Evolutionary conservation across 176 grass and related monocot genomes (phyloP).

Genomic region (Typha latifolia): DNA sequence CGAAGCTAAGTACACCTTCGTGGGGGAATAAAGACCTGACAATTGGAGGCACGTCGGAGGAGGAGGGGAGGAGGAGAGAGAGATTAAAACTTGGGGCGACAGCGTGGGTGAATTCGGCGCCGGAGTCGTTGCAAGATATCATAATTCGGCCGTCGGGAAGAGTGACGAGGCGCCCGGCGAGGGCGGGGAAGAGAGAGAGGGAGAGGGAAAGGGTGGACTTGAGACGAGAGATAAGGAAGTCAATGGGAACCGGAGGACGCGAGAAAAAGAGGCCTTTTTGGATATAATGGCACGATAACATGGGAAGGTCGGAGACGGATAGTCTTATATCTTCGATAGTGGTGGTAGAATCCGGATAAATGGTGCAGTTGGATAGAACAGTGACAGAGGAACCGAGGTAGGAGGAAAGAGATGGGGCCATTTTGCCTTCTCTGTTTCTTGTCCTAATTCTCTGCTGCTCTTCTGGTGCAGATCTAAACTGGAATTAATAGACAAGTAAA

Average conservation of each 20-base stretch:
- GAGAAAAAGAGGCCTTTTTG: constrained; percentile 95
- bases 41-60: constrained; percentile 51
- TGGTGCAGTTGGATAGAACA: constrained; percentile 47
- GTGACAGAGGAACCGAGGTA: constrained; percentile 14
- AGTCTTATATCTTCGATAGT: constrained; percentile 51
- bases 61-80: constrained; percentile 34
- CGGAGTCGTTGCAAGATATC: constrained; percentile 70
- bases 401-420: not conserved
- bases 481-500: too few relatives aligned
- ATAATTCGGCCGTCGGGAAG: constrained; percentile 51
- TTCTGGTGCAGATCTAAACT: not conserved
- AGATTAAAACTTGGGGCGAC: constrained; percentile 37
- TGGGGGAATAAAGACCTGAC: constrained; percentile 75
- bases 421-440: not conserved
- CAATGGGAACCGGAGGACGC: constrained; percentile 39
- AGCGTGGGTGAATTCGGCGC: constrained; percentile 66
- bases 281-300: constrained; percentile 99
- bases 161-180: constrained; percentile 70
- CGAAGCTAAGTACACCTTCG: constrained; percentile 72
- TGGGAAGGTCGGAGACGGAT: constrained; percentile 88
- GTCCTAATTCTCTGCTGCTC: not conserved
- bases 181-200: constrained; percentile 46
- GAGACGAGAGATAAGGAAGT: constrained; percentile 47
- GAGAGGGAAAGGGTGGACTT: constrained; percentile 51
- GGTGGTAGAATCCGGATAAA: constrained; percentile 43